Evolutionary conservation across 208 protist species (phyloP), one percentile per base, ranked within the genome.

Genomic region (Sergeia podlipaevii): DNA sequence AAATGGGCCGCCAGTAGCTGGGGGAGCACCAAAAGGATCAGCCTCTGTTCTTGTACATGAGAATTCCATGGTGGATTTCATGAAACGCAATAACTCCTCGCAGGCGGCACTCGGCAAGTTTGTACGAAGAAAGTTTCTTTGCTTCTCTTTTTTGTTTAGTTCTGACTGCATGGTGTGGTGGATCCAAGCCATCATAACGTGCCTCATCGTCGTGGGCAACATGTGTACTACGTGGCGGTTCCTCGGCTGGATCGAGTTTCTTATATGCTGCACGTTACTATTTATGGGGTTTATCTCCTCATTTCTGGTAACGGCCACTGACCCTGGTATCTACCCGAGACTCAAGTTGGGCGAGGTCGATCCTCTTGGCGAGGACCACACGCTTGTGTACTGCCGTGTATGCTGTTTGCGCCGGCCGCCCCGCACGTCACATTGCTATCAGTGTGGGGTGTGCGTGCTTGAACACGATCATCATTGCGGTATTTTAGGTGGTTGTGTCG

Each of bases 401-500:
- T 93, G 85, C 50, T 46, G 46, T 7, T 39, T 91, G 10, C 66
- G 65, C 8, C 72, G 83, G 0, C 82, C 80, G 2, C 70, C 68
- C 4, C 85, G 77, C 18, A 60, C 72, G 0, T 70, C 81, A 10
- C 83, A 93, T 70, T 95, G 87, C 74, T 91, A 85, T 45, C 27
- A 55, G 5, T 95, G 87, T 55, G 68, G 73, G 18, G 82, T 91
- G 17, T 96, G 91, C 52, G 64, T 94, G 20, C 47, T 72, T n/a
- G 73, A 86, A 36, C 80, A 86, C 53, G 82, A 96, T 58, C 87
- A 93, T 45, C 90, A 95, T 59, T 93, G 85, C 53, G 61, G 61
- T 11, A 50, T 93, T 13, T 30, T 93, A 21, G 87, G 85, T 30
- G 73, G 69, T n/a, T 91, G 85, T 56, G 66, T 95, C 7, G 91